phyloP scores from a whole-genome alignment of 2,329 filamentous ascomycete genomes.

The Alternaria solani region DNA sequence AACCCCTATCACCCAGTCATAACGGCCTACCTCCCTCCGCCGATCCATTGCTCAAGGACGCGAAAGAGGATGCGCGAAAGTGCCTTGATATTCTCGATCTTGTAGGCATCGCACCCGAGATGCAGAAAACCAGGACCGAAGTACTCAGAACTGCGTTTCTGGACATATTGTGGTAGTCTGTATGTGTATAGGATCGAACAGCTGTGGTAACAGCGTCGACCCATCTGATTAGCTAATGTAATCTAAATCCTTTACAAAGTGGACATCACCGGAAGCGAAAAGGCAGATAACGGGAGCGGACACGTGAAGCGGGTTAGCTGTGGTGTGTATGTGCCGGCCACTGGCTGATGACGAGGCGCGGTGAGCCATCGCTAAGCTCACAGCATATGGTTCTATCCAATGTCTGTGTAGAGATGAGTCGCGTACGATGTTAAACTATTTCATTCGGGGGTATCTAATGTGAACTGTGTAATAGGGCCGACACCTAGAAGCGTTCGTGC shows the following conservation, averaged over 20 bases:
- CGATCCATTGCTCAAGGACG: conserved; percentile 48
- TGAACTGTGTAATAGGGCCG: background rate
- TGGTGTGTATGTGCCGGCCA: too few species aligned
- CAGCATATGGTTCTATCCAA: background rate
- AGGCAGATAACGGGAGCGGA: too few species aligned
- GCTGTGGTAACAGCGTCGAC: background rate
- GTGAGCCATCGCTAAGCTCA: background rate
- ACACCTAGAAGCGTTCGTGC: conserved; percentile 11
- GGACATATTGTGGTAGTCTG: conserved; percentile 46
- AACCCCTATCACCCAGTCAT: conserved; percentile 37
- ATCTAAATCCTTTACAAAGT: background rate
- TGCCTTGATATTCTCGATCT: conserved; percentile 58
- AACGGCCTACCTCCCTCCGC: conserved; percentile 36
- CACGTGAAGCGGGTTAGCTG: too few species aligned
- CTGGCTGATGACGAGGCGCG: too few species aligned
- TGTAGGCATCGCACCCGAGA: conserved; percentile 55
- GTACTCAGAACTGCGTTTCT: conserved; percentile 57
- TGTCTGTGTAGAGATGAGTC: too few species aligned
- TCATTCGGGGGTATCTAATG: background rate
- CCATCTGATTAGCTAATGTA: background rate
- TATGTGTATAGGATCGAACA: background rate
- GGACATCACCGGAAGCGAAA: too few species aligned
- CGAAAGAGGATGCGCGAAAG: conserved; percentile 54
- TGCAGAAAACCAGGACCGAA: conserved; percentile 59
- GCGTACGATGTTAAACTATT: background rate